Evolutionary conservation across 73 alveolate species (phyloP), one percentile per base, ranked within the genome.

Genomic region (Urostyla sp.): DNA sequence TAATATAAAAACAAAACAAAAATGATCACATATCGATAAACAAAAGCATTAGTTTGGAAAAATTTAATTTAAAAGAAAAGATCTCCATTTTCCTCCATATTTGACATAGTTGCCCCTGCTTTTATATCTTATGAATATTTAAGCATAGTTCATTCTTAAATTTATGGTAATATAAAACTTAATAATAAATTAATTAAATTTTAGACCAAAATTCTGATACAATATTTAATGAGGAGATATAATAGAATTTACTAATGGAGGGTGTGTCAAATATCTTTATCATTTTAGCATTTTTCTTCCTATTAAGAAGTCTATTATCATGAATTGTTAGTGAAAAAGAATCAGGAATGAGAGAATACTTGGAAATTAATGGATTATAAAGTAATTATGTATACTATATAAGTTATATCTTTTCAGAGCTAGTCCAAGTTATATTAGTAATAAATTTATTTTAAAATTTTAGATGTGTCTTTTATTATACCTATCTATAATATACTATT

Each of bases 301-400:
- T 63, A 28, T 10, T 63, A 37, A 34, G 79, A 43, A 63, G 44
- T 16, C 20, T 63, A 1, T 27, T 63, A 3, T 43, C 61, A 21
- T 30, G 7, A n/a, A 24, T 63, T 10, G 79, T 63, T 16, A 20
- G 34, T 16, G 79, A 63, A 23, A 63, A 63, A 23, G 79, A 63
- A 40, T 20, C 45, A 2, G 79, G 79, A 0, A 63, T 63, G 79
- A 63, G 44, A 34, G 16, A 63, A 37, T 63, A 63, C 27, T 40
- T 63, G 10, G 20, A 13, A 31, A 63, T 63, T 11, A 63, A 63
- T 43, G 79, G 79, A 28, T 63, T 57, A 21, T 46, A 35, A 1
- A n/a, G n/a, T n/a, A 10, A 13, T 38, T 13, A 20, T 3, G 23
- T 60, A 13, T 63, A 63, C 26, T 31, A 63, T 40, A 16, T 63